Evolutionary conservation across 2,329 filamentous ascomycete species (phyloP), one percentile per base, ranked within the genome.

Genomic region (Cephalotrichum gorgonifer): DNA sequence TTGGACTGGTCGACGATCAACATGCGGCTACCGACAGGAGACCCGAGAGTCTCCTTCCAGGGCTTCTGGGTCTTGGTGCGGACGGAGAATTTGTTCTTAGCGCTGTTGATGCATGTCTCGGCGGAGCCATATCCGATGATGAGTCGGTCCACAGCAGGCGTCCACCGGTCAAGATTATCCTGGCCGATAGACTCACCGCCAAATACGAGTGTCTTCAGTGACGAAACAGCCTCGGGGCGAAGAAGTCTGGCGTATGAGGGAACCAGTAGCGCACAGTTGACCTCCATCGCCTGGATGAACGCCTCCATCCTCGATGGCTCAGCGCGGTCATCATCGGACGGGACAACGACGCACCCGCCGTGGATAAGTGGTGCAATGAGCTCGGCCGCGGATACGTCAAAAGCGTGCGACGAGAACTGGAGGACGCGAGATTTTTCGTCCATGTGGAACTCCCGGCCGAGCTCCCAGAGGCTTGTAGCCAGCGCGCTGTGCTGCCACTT

Each of bases 401-500:
- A 60, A 0, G 55, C 51, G n/a, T 54, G 49, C 1, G 54, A 53
- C 1, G 48, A 50, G 2, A 57, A 57, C 6, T 57, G 53, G 2
- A 56, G 43, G 12, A 51, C 41, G 3, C 47, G 26, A 1, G 47
- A 31, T 6, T 23, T 9, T 3, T 5, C 23, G 11, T 60, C 62
- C 54, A 73, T 70, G 17, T 68, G 64, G 26, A 74, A 66, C 6
- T 63, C 62, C 2, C 66, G 58, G 2, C 64, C 66, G 39, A 70
- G 64, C 1, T 69, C 67, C n/a, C 69, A 52, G 4, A 69, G 67
- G 28, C 71, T 69, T 42, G 69, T 71, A 25, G 68, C 68, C 50
- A 70, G 73, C 47, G 70, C 71, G 30, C 59, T 62, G 50, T 76
- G 73, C 3, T 66, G 66, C 47, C 74, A 64, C 35, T 81, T 67